Conservation (phyloP, 2,329 filamentous ascomycete species). For the Coniella vitis region DNA sequence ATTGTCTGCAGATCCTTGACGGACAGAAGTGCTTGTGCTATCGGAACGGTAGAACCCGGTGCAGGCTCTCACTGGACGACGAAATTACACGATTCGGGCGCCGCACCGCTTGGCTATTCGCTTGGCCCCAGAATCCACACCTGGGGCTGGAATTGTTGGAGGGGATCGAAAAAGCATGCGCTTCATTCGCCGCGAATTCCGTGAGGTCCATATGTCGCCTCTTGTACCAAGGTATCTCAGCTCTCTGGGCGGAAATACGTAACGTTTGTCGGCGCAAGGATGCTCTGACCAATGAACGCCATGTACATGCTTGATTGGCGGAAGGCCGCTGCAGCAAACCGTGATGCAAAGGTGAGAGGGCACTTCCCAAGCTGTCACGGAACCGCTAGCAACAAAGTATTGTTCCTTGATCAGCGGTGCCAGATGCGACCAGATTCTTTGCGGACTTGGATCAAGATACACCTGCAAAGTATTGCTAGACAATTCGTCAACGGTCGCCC, state of each 20-base stretch:
- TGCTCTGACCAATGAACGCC: slow-evolving; percentile 2
- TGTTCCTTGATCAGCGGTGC: not conserved
- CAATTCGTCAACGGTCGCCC: not conserved
- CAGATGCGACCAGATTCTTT: not conserved
- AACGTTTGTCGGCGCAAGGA: slow-evolving; percentile 6
- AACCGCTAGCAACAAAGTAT: not conserved
- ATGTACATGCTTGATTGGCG: slow-evolving; percentile 9
- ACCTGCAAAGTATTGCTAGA: not conserved
- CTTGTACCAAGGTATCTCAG: slow-evolving; percentile 2
- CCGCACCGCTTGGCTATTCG: not conserved
- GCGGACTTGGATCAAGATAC: not conserved
- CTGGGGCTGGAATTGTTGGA: too few relatives aligned
- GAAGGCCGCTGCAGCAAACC: slow-evolving; percentile 10
- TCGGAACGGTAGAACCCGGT: not conserved
- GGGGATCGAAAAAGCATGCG: too few relatives aligned
- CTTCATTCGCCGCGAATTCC: not conserved
- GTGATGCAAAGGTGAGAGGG: not conserved
- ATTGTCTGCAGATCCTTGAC: not conserved
- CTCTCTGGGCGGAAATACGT: slow-evolving; percentile 1
- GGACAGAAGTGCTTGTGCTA: not conserved
- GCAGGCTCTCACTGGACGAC: not conserved
- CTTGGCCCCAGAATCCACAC: not conserved
- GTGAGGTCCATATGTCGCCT: not conserved
- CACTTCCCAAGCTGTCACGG: slow-evolving; percentile 5
- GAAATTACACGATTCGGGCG: not conserved